Base-by-base conservation (phyloP, 176 grass and related monocot species). In the Oryza glumipatula region DNA sequence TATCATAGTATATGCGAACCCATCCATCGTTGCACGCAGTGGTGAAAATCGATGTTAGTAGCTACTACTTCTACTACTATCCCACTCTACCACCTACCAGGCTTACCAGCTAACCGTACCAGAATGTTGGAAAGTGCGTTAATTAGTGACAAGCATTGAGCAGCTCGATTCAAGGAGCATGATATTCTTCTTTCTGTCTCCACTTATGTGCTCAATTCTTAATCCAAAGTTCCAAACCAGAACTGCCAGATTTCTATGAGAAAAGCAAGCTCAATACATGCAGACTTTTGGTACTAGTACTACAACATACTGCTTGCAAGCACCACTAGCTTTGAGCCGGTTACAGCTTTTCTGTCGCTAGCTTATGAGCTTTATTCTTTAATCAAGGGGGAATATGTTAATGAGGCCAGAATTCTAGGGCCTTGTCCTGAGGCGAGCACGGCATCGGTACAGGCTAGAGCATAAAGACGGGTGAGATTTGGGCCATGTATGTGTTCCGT, bases 351-450 rank as follows among this genome's bases (percentile, higher is more conserved):
- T 72, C 15, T 74, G 74, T 68, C 38, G 36, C 82, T 28, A 70
- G 41, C 66, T 77, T 28, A n/a, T 65, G 14, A 82, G 24, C 73
- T 82, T 86, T 82, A 71, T 58, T 14, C 60, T 41, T 75, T 38
- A 32, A 68, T 21, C 39, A 48, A 81, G 43, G 67, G 9, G 56
- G 3, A 8, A 12, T 30, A 17, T 78, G 68, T 72, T 28, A 41
- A 67, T 60, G 23, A 61, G 36, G n/a, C 88, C 84, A 87, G 28
- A 35, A 90, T 87, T 63, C 23, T 47, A 39, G 88, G 88, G 49
- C 88, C 88, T 75, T 87, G 88, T 90, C 84, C 79, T 80, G 80
- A 75, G 88, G 61, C 32, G 47, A 32, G 54, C 73, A 70, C 24
- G 33, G 58, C 68, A 30, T 44, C 4, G 36, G 52, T 73, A 64